Conservation (phyloP, 2,329 filamentous ascomycete species). For the Pyricularia pennisetigena region DNA sequence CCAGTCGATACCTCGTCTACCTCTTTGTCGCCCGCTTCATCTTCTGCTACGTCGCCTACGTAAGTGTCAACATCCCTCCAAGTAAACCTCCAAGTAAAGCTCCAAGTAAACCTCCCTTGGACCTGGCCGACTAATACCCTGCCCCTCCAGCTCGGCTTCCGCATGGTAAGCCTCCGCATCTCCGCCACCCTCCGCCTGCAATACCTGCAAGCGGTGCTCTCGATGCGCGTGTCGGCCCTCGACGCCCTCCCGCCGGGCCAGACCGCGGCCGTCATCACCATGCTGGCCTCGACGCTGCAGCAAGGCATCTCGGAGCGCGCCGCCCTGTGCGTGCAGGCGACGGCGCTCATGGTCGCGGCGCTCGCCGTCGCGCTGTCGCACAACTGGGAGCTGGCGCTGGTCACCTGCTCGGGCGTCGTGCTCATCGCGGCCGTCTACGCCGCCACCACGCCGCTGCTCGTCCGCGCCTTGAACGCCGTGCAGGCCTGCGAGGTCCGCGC, state of each 20-base stretch:
- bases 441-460: conserved; percentile 41
- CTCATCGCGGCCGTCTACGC: conserved; percentile 41
- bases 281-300: conserved; percentile 51
- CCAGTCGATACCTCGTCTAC: conserved; percentile 55
- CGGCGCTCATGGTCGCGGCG: conserved; percentile 39
- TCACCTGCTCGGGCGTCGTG: conserved; percentile 44
- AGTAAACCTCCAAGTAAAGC: not conserved
- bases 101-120: too few species aligned
- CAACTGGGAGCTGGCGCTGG: conserved; percentile 49
- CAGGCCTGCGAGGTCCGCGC: conserved; percentile 43
- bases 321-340: conserved; percentile 44
- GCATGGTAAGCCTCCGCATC: conserved; percentile 49
- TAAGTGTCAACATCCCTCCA: conserved; percentile 5
- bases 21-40: conserved; percentile 57
- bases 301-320: conserved; percentile 54
- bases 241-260: conserved; percentile 52
- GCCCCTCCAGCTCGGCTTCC: conserved; percentile 38
- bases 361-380: conserved; percentile 44
- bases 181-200: conserved; percentile 50
- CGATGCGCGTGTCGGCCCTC: conserved; percentile 55
- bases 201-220: conserved; percentile 54
- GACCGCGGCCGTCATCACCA: conserved; percentile 52
- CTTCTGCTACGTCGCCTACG: conserved; percentile 41
- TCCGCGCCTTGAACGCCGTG: conserved; percentile 37
- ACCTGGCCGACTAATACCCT: too few species aligned